phyloP scores from a whole-genome alignment of 2,329 filamentous ascomycete genomes.

The Aspergillus ruber region DNA sequence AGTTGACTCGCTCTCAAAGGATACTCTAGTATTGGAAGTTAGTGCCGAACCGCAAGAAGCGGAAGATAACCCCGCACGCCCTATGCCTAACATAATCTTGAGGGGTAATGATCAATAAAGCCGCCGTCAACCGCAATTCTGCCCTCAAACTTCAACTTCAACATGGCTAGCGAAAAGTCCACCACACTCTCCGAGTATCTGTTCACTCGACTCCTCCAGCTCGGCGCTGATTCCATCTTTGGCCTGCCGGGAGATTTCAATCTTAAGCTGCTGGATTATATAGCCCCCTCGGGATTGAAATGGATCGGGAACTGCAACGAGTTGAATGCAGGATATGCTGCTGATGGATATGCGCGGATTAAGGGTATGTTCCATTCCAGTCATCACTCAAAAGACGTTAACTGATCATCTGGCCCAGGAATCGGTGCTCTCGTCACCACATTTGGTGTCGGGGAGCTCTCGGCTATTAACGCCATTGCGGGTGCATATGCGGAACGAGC shows the following conservation, averaged over 20 bases:
- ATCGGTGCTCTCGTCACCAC: conserved; percentile 23
- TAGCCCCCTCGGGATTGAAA: conserved; percentile 52
- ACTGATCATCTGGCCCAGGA: neutral
- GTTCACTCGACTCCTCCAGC: conserved; percentile 57
- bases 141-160: conserved; percentile 2
- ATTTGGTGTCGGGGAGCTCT: conserved; percentile 58
- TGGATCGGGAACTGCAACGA: conserved; percentile 67
- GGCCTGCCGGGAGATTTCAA: conserved; percentile 70
- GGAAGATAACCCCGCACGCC: neutral
- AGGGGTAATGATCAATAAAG: neutral
- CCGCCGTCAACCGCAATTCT: conserved; percentile 6
- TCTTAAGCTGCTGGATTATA: conserved; percentile 60
- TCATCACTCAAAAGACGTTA: neutral
- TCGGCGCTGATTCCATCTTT: conserved; percentile 60
- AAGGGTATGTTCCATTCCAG: conserved; percentile 31
- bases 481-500: conserved; percentile 68
- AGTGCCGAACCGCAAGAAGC: too few species aligned
- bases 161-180: conserved; percentile 2
- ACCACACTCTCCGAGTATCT: conserved; percentile 46
- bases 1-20: too few species aligned
- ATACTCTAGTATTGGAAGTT: too few species aligned
- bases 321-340: conserved; percentile 56
- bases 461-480: conserved; percentile 66
- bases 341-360: conserved; percentile 27
- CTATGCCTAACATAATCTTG: neutral